Evolutionary conservation across 2,329 filamentous ascomycete species (phyloP).

Genomic region (Alternaria metachromatica): DNA sequence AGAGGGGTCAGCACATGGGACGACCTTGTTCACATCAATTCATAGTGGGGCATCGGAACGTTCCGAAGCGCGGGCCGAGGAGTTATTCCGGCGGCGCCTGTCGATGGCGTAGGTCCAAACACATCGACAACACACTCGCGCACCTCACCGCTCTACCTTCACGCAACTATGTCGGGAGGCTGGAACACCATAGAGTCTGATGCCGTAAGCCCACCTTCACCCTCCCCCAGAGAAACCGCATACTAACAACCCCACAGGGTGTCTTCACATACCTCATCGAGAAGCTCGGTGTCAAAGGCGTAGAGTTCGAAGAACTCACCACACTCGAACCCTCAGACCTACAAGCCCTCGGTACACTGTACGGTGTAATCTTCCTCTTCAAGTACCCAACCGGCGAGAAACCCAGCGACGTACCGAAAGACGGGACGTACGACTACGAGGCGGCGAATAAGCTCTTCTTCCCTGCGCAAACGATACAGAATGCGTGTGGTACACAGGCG

Average conservation of each 20-base stretch:
- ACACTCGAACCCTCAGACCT: constrained; percentile 81
- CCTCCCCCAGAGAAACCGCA: background rate
- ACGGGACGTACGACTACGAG: constrained; percentile 80
- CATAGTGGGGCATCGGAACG: constrained; percentile 17
- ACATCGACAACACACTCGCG: constrained; percentile 16
- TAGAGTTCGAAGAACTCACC: constrained; percentile 96
- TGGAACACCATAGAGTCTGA: constrained; percentile 57
- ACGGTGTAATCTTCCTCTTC: constrained; percentile 99
- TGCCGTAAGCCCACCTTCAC: constrained; percentile 67
- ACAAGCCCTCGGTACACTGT: constrained; percentile 67
- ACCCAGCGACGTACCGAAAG: constrained; percentile 70
- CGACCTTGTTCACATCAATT: background rate
- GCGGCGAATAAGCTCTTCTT: constrained; percentile 87
- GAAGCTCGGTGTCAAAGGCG: constrained; percentile 85
- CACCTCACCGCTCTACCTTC: background rate
- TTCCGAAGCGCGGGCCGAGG: constrained; percentile 25
- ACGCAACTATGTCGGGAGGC: constrained; percentile 24
- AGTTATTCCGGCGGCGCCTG: constrained; percentile 22
- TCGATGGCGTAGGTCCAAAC: constrained; percentile 18
- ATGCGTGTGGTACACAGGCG: constrained; percentile 96
- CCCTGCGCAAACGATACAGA: constrained; percentile 96
- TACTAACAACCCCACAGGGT: constrained; percentile 62
- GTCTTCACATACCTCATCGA: constrained; percentile 98
- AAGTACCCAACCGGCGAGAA: constrained; percentile 82
- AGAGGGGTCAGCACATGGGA: background rate